Conservation (phyloP, 2,329 filamentous ascomycete species). For the Furcasterigmium furcatum region DNA sequence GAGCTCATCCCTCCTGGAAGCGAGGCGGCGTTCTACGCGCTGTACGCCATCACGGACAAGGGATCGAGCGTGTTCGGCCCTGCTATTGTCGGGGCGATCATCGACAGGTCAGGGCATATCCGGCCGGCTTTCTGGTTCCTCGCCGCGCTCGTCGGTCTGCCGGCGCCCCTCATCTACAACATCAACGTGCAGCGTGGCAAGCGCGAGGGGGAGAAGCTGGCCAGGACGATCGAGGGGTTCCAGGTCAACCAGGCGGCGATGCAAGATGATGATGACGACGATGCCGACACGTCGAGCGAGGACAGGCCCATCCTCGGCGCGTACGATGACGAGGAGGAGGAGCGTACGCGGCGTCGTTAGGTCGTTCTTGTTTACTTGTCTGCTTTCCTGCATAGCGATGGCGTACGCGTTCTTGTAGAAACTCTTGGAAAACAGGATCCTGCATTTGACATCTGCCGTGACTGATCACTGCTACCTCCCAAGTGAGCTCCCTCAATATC, state of each 20-base stretch:
- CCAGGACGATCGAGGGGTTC: constrained; percentile 55
- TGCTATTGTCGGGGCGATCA: constrained; percentile 89
- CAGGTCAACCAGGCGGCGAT: constrained; percentile 21
- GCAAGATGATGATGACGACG: constrained; percentile 13
- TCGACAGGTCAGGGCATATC: constrained; percentile 77
- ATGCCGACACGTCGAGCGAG: constrained; percentile 21
- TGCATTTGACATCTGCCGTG: too few relatives aligned
- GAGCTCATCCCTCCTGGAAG: constrained; percentile 92
- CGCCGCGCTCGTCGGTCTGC: constrained; percentile 76
- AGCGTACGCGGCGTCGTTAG: constrained; percentile 1
- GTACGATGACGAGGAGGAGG: constrained; percentile 26
- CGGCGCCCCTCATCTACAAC: constrained; percentile 78
- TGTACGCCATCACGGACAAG: constrained; percentile 98
- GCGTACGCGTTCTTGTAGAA: too few relatives aligned
- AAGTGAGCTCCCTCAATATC: too few relatives aligned
- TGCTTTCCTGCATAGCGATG: constrained; percentile 17
- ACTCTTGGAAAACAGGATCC: too few relatives aligned
- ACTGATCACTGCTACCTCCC: too few relatives aligned
- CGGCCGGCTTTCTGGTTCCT: constrained; percentile 91
- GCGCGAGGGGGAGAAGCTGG: constrained; percentile 62
- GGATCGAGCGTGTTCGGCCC: constrained; percentile 92
- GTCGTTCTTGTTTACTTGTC: neutral
- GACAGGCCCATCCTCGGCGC: constrained; percentile 27
- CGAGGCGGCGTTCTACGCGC: constrained; percentile 92
- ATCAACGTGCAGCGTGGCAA: constrained; percentile 82